These are phyloP conservation scores for Pleurotus djamor DNA, from an alignment of 768 basidiomycete genomes.

Conservation along the genomic window DNA sequence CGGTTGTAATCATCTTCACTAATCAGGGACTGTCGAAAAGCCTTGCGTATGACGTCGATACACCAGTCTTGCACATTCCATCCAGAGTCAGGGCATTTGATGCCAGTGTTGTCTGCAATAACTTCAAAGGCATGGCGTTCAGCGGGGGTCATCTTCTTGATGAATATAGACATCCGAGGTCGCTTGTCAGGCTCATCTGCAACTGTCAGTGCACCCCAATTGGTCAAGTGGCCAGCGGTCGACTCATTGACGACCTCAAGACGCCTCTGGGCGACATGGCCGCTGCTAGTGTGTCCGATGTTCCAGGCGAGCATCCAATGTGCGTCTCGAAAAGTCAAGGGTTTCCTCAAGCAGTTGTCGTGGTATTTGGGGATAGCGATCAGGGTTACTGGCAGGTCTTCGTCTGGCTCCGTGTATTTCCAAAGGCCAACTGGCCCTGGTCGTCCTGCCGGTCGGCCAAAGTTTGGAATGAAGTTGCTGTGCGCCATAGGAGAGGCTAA, in stretches of 20 bases:
- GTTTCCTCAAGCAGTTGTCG: background rate
- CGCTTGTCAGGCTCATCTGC: background rate
- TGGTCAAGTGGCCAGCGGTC: background rate
- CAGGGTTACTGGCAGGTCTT: background rate
- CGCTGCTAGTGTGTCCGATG: background rate
- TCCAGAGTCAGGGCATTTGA: background rate
- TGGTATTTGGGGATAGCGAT: background rate
- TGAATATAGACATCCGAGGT: background rate
- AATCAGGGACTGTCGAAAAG: background rate
- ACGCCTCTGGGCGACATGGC: background rate
- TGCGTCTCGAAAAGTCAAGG: background rate
- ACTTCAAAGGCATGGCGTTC: background rate
- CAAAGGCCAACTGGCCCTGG: background rate
- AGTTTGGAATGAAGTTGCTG: background rate
- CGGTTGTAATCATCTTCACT: background rate
- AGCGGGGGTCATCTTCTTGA: background rate
- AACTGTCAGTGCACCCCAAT: background rate
- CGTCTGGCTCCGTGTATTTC: background rate
- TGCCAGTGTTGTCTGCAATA: background rate
- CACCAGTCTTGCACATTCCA: background rate
- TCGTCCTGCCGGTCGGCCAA: background rate
- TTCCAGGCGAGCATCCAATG: slow-evolving; percentile 1
- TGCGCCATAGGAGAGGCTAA: background rate
- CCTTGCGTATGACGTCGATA: background rate
- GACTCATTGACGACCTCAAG: background rate